Evolutionary conservation across 495 filamentous ascomycete genomes (phyloP).

Genomic region (Aspergillus funiculosus): DNA sequence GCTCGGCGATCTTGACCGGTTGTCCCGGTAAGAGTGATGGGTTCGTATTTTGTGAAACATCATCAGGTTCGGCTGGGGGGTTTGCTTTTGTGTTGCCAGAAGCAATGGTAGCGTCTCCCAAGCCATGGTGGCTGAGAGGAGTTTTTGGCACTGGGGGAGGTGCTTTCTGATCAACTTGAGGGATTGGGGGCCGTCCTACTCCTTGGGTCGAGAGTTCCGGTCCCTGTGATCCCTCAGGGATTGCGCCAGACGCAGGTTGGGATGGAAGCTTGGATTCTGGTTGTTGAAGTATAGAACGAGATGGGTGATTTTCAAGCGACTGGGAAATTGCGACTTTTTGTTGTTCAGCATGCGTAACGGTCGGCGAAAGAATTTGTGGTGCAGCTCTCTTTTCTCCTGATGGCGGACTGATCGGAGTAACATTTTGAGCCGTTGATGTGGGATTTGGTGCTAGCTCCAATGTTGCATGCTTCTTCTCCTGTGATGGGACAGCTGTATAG

Average conservation of each 20-base stretch:
- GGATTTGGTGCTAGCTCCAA: slow-evolving; percentile 13
- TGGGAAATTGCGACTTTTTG: slow-evolving; percentile 16
- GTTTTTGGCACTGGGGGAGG: slow-evolving; percentile 20
- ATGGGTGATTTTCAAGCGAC: slow-evolving; percentile 6
- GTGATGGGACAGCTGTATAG: slow-evolving; percentile 34
- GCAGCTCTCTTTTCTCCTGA: slow-evolving; percentile 18
- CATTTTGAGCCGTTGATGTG: slow-evolving; percentile 19
- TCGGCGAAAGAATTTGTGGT: slow-evolving; percentile 10
- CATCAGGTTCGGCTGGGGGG: slow-evolving; percentile 16
- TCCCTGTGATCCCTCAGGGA: slow-evolving; percentile 13
- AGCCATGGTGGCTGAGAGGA: slow-evolving; percentile 22
- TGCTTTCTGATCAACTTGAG: slow-evolving; percentile 16
- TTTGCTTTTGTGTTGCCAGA: slow-evolving; percentile 16
- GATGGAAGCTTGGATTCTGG: slow-evolving; percentile 5
- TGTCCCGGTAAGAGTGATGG: slow-evolving; percentile 29
- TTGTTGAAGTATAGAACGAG: slow-evolving; percentile 3
- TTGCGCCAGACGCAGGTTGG: slow-evolving; percentile 15
- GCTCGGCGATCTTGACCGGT: slow-evolving; percentile 26
- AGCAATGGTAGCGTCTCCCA: slow-evolving; percentile 7
- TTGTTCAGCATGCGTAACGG: slow-evolving; percentile 20
- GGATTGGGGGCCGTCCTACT: slow-evolving; percentile 11
- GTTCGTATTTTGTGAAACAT: slow-evolving; percentile 22
- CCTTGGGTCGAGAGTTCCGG: slow-evolving; percentile 8
- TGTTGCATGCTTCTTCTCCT: slow-evolving; percentile 24
- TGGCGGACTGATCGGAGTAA: slow-evolving; percentile 18